phyloP scores from a whole-genome alignment of 2,329 filamentous ascomycete species.

The Ophiosphaerella narmari region DNA sequence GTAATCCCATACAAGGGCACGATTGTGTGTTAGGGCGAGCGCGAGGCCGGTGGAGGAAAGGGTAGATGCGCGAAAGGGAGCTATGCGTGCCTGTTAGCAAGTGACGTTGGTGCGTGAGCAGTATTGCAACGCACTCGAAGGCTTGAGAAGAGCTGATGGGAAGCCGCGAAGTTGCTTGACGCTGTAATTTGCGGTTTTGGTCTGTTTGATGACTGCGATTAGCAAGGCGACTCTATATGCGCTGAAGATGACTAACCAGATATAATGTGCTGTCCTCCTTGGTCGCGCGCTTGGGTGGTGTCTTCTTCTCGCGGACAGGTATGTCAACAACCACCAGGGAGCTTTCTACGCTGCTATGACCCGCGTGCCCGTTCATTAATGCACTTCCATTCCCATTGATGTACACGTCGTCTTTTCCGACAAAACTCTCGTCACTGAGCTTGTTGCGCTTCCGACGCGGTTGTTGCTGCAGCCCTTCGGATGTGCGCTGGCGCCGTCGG shows the following conservation, averaged over 20 bases:
- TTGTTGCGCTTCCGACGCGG: constrained; percentile 55
- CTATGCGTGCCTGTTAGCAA: constrained; percentile 30
- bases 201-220: constrained; percentile 54
- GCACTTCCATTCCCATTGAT: constrained; percentile 40
- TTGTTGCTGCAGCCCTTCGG: constrained; percentile 49
- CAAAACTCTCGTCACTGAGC: constrained; percentile 50
- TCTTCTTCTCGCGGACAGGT: constrained; percentile 48
- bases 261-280: constrained; percentile 72
- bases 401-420: constrained; percentile 27
- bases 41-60: constrained; percentile 70
- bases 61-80: constrained; percentile 50
- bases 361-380: constrained; percentile 39
- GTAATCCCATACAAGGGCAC: constrained; percentile 92
- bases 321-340: constrained; percentile 43
- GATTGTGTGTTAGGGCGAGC: constrained; percentile 76
- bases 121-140: constrained; percentile 61
- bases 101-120: constrained; percentile 4
- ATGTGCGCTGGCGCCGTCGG: constrained; percentile 52
- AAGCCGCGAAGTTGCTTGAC: constrained; percentile 84
- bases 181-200: constrained; percentile 81
- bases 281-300: constrained; percentile 56
- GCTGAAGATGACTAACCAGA: constrained; percentile 58
- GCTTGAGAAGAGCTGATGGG: constrained; percentile 74
- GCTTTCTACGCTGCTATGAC: constrained; percentile 32
- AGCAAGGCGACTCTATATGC: constrained; percentile 1